Evolutionary conservation across 257 asterid genomes (phyloP).

Genomic region (Scutellaria baicalensis): DNA sequence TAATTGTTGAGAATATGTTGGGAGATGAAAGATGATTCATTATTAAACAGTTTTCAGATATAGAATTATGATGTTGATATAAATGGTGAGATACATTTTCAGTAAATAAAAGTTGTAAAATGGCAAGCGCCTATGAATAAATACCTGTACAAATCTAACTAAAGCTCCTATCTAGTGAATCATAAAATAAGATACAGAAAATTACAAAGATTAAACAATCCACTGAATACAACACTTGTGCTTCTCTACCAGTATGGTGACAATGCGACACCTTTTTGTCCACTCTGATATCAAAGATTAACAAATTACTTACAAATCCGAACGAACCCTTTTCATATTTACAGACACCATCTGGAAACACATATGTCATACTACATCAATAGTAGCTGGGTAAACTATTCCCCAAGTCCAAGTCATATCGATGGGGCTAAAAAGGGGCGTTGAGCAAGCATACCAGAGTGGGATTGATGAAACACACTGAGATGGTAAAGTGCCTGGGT

Average conservation of each 20-base stretch:
- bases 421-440: conserved; percentile 27
- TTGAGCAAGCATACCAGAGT: conserved; percentile 56
- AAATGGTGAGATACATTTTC: no score
- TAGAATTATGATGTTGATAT: no score
- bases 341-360: background rate
- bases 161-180: no score
- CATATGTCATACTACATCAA: background rate
- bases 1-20: no score
- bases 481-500: conserved; percentile 46
- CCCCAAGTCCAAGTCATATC: background rate
- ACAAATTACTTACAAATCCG: background rate
- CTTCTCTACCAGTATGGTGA: background rate
- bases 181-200: no score
- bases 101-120: no score
- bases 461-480: conserved; percentile 57
- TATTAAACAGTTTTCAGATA: no score
- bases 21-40: no score
- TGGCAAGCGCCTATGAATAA: no score
- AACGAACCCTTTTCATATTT: background rate
- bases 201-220: no score
- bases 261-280: background rate
- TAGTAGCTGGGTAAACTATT: background rate
- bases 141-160: no score
- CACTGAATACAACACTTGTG: background rate
- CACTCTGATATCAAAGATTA: background rate